A percentile compares a stretch with the other conserved stretches of the same genome.
Conservation (phyloP, 768 basidiomycete genomes). For the Leccinum disarticulatum region DNA sequence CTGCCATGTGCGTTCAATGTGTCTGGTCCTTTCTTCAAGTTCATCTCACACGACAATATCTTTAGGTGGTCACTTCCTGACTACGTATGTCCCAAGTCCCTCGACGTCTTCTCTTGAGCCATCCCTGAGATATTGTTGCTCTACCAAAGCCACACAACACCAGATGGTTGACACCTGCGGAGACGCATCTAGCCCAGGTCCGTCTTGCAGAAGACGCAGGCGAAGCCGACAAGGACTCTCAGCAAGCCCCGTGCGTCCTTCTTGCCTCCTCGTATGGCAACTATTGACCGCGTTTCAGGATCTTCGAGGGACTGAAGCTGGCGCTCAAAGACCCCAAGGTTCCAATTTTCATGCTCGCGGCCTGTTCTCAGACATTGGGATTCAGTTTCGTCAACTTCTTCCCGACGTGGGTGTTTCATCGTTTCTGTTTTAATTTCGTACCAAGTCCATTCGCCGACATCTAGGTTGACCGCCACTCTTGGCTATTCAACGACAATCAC, state of each 20-base stretch:
- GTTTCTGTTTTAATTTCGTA: background rate
- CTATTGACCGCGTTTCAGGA: constrained; percentile 4
- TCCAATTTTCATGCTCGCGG: constrained; percentile 52
- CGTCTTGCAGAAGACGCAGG: constrained; percentile 68
- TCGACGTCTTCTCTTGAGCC: background rate
- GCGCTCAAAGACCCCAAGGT: constrained; percentile 60
- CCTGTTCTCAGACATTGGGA: constrained; percentile 51
- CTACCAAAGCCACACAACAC: constrained; percentile 58
- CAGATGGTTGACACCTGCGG: constrained; percentile 49
- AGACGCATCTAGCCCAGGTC: constrained; percentile 60
- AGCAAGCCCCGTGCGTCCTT: constrained; percentile 51
- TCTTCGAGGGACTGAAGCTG: constrained; percentile 38
- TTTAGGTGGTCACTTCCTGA: constrained; percentile 59
- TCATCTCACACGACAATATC: background rate
- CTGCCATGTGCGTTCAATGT: constrained; percentile 43
- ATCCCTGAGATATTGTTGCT: background rate
- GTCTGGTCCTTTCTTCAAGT: too few relatives aligned
- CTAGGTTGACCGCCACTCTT: constrained; percentile 56
- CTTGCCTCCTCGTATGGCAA: background rate
- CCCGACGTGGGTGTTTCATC: constrained; percentile 39
- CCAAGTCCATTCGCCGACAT: background rate
- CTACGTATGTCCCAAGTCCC: constrained; percentile 41
- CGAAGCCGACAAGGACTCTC: constrained; percentile 63
- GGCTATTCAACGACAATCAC: constrained; percentile 61
- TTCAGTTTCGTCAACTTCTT: constrained; percentile 65